Evolutionary conservation across 768 basidiomycete genomes (phyloP), one percentile per base, ranked within the genome.

Genomic region (Suillus placidus): DNA sequence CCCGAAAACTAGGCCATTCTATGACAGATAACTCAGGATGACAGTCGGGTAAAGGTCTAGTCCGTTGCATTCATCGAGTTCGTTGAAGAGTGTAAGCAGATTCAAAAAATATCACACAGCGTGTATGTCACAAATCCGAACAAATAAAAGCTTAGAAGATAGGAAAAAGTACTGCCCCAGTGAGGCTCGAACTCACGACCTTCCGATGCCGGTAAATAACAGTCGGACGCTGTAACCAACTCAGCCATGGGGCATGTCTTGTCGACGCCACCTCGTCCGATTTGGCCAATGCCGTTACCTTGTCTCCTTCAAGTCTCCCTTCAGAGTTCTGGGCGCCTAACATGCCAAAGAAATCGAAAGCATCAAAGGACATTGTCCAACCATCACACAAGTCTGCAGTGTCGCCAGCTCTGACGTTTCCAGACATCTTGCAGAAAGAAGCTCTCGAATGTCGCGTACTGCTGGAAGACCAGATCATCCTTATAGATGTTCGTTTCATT

Each of bases 391-490:
- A 63, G 9, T 60, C 58, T 26, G 56, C 55, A 49, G 32, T 42
- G 16, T 23, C 64, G 12, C 42, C 23, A 35, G 60, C 10, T 52
- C 63, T 67, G n/a, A 18, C 60, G 35, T 87, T 89, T 66, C 88
- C 87, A 0, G 71, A 73, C 0, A 65, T 89, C 6, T 70, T 75
- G 7, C 64, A 73, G 5, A 89, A 89, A 70, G 70, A 76, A 13
- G 77, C 78, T 13, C 76, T 89, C 8, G 75, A 82, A 64, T 83
- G 81, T 65, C 79, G 73, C 16, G 75, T 80, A 2, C 73, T 90
- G 16, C 78, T 89, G 13, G 85, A 89, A 57, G 86, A 89, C 75
- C 89, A 90, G 72, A 87, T 91, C 35, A 69, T 91, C 8, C 70
- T 88, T 18, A 78, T 90, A 62, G 83, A 88, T 70, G 89, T 88